These are phyloP conservation scores for Fusarium sp. DNA, from an alignment of 2,329 filamentous ascomycete species.

Conservation along the genomic window DNA sequence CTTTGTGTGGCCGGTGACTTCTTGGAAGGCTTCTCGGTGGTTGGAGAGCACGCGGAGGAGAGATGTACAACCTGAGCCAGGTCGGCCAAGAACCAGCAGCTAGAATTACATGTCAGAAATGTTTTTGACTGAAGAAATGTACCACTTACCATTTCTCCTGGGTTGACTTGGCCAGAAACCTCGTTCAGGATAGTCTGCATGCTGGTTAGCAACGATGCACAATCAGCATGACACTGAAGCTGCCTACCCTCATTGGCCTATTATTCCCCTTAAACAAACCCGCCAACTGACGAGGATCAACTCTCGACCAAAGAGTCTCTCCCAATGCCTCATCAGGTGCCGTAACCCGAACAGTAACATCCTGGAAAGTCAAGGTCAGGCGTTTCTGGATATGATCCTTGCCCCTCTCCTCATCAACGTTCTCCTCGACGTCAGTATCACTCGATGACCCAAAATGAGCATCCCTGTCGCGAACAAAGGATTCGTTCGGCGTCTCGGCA, in stretches of 20 bases:
- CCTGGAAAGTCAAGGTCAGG: slow-evolving; percentile 35
- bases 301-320: slow-evolving; percentile 40
- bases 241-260: neutral
- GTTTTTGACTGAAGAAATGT: neutral
- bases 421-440: slow-evolving; percentile 36
- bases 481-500: neutral
- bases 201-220: neutral
- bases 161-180: slow-evolving; percentile 49
- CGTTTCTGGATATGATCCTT: slow-evolving; percentile 37
- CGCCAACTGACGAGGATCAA: slow-evolving; percentile 34
- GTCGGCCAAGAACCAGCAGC: slow-evolving; percentile 49
- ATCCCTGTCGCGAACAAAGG: neutral
- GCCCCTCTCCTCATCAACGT: slow-evolving; percentile 22
- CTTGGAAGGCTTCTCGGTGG: slow-evolving; percentile 43
- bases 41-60: slow-evolving; percentile 48
- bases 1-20: slow-evolving; percentile 42
- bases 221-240: neutral
- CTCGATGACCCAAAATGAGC: slow-evolving; percentile 27
- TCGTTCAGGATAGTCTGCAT: neutral
- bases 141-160: slow-evolving; percentile 55
- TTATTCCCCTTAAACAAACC: slow-evolving; percentile 8
- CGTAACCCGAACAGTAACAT: slow-evolving; percentile 33
- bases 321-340: slow-evolving; percentile 35
- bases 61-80: slow-evolving; percentile 49
- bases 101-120: neutral